These are phyloP conservation scores for Prunus davidiana DNA, from an alignment of 306 rosid species.

Conservation along the genomic window DNA sequence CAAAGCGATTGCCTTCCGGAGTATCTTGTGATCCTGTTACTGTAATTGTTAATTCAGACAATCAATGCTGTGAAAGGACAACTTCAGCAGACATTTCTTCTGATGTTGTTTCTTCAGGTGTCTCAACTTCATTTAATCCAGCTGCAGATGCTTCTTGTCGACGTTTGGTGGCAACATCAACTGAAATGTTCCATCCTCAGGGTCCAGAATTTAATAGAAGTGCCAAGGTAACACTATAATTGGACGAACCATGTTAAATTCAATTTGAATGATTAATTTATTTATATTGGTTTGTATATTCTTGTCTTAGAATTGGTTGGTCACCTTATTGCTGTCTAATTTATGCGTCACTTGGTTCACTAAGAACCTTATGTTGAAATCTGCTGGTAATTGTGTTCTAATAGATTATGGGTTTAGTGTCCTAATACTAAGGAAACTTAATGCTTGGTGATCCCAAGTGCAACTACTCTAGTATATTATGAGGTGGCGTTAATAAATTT, in stretches of 20 bases:
- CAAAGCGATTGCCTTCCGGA: constrained; percentile 29
- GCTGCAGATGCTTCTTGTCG: constrained; percentile 38
- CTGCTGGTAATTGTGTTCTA: neutral
- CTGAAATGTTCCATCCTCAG: constrained; percentile 39
- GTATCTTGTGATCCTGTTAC: constrained; percentile 31
- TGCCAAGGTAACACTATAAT: constrained; percentile 49
- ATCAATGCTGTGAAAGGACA: constrained; percentile 38
- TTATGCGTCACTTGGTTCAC: neutral
- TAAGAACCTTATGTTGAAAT: neutral
- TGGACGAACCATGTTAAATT: neutral
- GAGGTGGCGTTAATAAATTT: constrained; percentile 9
- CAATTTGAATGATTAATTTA: neutral
- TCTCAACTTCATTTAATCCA: constrained; percentile 30
- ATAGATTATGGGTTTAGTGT: neutral
- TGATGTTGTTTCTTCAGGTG: constrained; percentile 27
- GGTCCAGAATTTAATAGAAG: constrained; percentile 47
- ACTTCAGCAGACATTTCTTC: constrained; percentile 40
- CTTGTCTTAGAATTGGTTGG: neutral
- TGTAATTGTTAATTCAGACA: constrained; percentile 30
- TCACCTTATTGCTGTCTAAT: neutral
- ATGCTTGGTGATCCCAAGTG: neutral
- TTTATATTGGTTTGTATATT: neutral
- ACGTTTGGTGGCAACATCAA: constrained; percentile 31
- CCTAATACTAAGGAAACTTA: neutral
- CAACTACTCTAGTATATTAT: constrained; percentile 6